Conservation (phyloP, 371 early-diverging fungal genomes). For the Zopfochytrium polystomum region DNA sequence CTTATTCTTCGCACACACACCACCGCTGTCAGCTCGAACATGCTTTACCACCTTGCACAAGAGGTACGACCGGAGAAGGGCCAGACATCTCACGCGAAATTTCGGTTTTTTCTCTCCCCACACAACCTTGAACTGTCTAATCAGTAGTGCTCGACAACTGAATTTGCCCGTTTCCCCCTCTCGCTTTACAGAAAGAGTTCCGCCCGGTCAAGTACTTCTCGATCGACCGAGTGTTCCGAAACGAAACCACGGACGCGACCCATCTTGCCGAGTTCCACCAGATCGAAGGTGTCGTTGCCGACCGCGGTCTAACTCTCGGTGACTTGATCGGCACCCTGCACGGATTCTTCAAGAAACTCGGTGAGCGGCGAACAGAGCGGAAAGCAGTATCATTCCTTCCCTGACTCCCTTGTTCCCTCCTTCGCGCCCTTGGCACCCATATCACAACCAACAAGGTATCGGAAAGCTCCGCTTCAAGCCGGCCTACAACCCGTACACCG, state of each 20-base stretch:
- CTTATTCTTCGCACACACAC: conserved; percentile 98
- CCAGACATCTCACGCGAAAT: too few relatives aligned
- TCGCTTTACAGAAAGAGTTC: conserved; percentile 54
- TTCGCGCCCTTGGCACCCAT: too few relatives aligned
- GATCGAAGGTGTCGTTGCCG: conserved; percentile 99
- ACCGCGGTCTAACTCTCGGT: conserved; percentile 91
- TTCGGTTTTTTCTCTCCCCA: conserved; percentile 9
- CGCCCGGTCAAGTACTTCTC: conserved; percentile 97
- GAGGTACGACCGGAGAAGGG: conserved; percentile 60
- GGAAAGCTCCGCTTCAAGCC: conserved; percentile 99
- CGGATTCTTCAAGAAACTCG: conserved; percentile 97
- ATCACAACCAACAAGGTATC: too few relatives aligned
- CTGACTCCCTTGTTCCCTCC: conserved; percentile 16
- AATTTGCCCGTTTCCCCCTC: conserved; percentile 6
- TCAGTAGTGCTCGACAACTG: neutral
- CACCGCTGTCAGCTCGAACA: conserved; percentile 91
- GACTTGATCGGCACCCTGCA: conserved; percentile 97
- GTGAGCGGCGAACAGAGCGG: conserved; percentile 40
- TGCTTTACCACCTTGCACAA: conserved; percentile 92
- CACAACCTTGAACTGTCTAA: neutral
- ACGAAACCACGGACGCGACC: conserved; percentile 99
- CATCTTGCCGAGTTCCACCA: conserved; percentile 99
- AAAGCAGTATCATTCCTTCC: conserved; percentile 3
- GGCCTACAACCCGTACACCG: conserved; percentile 99
- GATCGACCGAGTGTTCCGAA: conserved; percentile 99